Percentiles rank a stretch among this genome's conserved stretches.
Evolutionary conservation across 208 protist species (phyloP).

Genomic region (Herpetomonas muscarum): DNA sequence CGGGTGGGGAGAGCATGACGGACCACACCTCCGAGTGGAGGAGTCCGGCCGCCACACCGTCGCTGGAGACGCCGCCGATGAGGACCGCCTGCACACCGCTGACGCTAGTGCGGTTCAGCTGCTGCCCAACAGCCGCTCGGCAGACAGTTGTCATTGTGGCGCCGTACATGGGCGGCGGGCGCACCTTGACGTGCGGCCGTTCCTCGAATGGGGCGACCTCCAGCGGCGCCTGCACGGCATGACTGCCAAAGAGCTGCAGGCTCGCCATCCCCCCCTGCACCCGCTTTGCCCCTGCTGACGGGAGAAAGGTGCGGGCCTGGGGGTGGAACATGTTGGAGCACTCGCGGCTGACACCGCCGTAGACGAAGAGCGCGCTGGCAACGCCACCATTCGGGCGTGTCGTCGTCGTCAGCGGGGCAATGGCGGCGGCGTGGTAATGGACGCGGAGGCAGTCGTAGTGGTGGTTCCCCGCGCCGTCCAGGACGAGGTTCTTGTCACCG

Average conservation of each 20-base stretch:
- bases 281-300: conserved; percentile 14
- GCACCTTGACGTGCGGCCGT: conserved; percentile 38
- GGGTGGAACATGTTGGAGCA: conserved; percentile 28
- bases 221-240: conserved; percentile 22
- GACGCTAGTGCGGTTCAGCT: conserved; percentile 12
- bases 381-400: too few relatives aligned
- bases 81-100: not conserved
- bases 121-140: not conserved
- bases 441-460: conserved; percentile 35
- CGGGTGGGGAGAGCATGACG: conserved; percentile 1
- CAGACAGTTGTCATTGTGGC: conserved; percentile 26
- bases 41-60: not conserved
- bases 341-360: conserved; percentile 34
- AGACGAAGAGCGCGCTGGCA: conserved; percentile 27
- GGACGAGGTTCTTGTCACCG: not conserved
- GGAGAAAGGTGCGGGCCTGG: conserved; percentile 31
- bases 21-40: not conserved
- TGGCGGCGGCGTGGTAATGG: conserved; percentile 47
- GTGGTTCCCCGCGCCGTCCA: conserved; percentile 15
- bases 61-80: not conserved
- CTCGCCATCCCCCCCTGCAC: conserved; percentile 15
- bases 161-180: conserved; percentile 43
- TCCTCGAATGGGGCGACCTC: conserved; percentile 46
- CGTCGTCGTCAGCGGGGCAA: conserved; percentile 17
- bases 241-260: conserved; percentile 41